These are phyloP conservation scores for Lasiosphaeris hirsuta DNA, from an alignment of 495 filamentous ascomycete genomes.

Conservation along the genomic window DNA sequence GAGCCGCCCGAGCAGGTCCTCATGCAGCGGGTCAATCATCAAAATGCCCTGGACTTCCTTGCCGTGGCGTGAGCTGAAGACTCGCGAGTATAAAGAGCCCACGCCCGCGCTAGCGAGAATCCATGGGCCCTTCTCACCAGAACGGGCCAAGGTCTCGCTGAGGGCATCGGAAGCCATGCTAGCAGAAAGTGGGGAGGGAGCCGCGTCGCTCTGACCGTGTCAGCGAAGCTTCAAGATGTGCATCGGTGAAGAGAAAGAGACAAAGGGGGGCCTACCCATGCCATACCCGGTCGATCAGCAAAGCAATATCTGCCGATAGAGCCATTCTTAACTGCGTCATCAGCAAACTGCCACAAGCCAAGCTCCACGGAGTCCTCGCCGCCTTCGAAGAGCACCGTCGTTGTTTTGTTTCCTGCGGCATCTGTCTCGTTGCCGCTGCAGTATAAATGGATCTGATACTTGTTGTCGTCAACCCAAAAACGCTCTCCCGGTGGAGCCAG, in stretches of 20 bases:
- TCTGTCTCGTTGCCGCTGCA: constrained; percentile 68
- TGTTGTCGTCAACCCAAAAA: constrained; percentile 74
- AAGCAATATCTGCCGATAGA: constrained; percentile 88
- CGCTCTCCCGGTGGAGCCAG: constrained; percentile 66
- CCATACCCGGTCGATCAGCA: constrained; percentile 87
- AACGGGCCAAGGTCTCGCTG: constrained; percentile 74
- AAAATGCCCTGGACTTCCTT: constrained; percentile 71
- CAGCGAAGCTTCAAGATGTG: background rate
- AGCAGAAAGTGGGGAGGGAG: constrained; percentile 86
- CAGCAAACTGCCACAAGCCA: constrained; percentile 67
- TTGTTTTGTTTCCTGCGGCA: constrained; percentile 44
- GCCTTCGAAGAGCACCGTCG: constrained; percentile 80
- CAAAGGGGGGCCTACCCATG: constrained; percentile 54
- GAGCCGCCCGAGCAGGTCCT: constrained; percentile 69
- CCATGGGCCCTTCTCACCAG: constrained; percentile 85
- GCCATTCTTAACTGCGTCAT: constrained; percentile 63
- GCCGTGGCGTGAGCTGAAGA: constrained; percentile 79
- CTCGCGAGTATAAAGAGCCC: constrained; percentile 81
- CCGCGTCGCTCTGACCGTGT: constrained; percentile 64
- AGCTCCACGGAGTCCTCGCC: constrained; percentile 75
- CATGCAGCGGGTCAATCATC: constrained; percentile 82
- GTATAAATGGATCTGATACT: constrained; percentile 80
- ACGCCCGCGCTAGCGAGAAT: constrained; percentile 62
- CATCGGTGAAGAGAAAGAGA: background rate
- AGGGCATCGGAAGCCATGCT: constrained; percentile 85